Evolutionary conservation across 495 filamentous ascomycete genomes (phyloP), one percentile per base, ranked within the genome.

Genomic region (Aspergillus sclerotiicarbonarius): DNA sequence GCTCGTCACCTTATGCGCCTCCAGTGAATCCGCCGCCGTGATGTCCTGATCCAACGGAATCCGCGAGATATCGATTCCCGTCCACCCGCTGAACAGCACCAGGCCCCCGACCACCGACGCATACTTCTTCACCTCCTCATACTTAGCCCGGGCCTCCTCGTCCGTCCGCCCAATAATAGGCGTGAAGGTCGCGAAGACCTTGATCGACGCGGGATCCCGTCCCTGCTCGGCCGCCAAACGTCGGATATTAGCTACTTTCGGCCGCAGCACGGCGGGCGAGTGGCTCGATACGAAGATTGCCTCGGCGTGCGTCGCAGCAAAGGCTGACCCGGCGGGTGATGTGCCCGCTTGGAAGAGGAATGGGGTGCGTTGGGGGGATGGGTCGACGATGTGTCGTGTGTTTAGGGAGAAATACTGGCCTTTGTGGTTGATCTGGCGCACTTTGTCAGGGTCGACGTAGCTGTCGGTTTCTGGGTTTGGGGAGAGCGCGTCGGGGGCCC

Each of bases 291-390:
- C 82, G 66, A 88, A 88, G 53, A 87, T 84, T 1, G 77, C 84
- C 63, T 88, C 84, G 1, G 84, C 85, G 58, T 87, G 84, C 10
- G 72, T 80, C 0, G 83, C 78, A 0, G 82, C 84, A 58, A 88
- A 88, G 0, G 66, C 72, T 1, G 76, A 78, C 3, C 84, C 84
- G 0, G 84, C 83, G 0, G 73, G 53, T 0, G 83, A 87, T 8
- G 81, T 83, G 13, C 86, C 85, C 3, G 84, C 85, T 65, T 87
- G 85, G 71, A 87, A 84, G 9, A 87, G 73, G 54, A 87, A 80
- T 1, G 84, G 84, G 0, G 83, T 87, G 31, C 84, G 73, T 59
- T 87, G 84, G 9, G 83, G 83, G 4, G 81, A 84, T 0, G 85
- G 84, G 56, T 87, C 76, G 50, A 81, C 74, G 48, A 85, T 82